Base-by-base conservation (phyloP, 192 early-diverging fungal genomes). In the Jimgerdemannia lactiflua region DNA sequence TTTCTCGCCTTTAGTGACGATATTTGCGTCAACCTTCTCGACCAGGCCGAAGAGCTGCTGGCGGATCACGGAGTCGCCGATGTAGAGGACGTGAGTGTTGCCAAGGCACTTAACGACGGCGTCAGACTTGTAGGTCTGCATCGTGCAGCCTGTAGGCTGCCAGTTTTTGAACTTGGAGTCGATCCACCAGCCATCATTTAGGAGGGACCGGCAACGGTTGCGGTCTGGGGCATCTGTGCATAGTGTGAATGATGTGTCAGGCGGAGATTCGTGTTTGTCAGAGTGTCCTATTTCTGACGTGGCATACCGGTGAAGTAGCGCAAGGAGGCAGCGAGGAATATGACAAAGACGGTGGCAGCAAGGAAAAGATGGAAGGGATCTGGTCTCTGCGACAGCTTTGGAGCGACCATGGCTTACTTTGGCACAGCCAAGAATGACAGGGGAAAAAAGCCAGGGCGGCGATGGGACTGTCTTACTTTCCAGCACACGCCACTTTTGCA, bases 31-130 rank as follows among this genome's bases (percentile, higher is more conserved):
- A 19, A 91, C 76, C 39, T 84, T 73, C n/a, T 80, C 75, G 14
- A 82, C 84, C 39, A 90, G 64, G 2, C 90, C 82, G 49, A 87
- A 82, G 72, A 88, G 93, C 54, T 90, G 85, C 65, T 85, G 79
- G 14, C 94, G 87, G 42, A 87, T 82, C 1, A 89, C 80, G 0
- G 92, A 94, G 79, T 95, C 92, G 41, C 94, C 92, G 69, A 91
- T 82, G 76, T 90, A 90, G 20, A 91, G 78, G 18, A 86, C 77
- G 11, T 85, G 80, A 4, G 83, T 75, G 42, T 80, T 73, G 14
- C 54, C 77, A 3, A 92, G 69, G 71, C 93, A 94, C 10, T 49
- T 73, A 0, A 49, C 41, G 4, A 87, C 66, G 20, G 87, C 81
- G n/a, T 75, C 40, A 3, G 68, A 6, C 40, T 82, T 77, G 75